A percentile compares a stretch with the other conserved stretches of the same genome.
phyloP scores from a whole-genome alignment of 1,139 yeast genomes.

The Yamadazyma oceani region DNA sequence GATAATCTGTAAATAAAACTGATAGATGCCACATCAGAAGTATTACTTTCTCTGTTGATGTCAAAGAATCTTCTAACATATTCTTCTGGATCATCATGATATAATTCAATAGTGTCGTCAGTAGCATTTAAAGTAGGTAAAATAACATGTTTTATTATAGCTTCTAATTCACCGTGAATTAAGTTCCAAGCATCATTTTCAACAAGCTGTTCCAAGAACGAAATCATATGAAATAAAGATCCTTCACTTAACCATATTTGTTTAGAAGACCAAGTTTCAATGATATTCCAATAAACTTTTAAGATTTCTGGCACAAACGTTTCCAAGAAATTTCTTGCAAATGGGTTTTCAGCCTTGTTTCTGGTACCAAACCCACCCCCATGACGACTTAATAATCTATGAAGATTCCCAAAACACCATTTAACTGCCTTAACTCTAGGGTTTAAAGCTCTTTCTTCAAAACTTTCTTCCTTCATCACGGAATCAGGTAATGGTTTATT shows the following conservation, averaged over 20 bases:
- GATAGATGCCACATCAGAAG: conserved; percentile 81
- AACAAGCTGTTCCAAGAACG: conserved; percentile 63
- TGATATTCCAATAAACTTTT: conserved; percentile 56
- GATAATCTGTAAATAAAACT: conserved; percentile 61
- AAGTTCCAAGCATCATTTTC: conserved; percentile 55
- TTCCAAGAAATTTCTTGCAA: conserved; percentile 46
- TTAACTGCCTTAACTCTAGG: conserved; percentile 63
- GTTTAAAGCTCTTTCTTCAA: conserved; percentile 35
- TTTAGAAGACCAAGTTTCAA: conserved; percentile 58
- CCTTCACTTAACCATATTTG: conserved; percentile 62
- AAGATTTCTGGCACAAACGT: conserved; percentile 63
- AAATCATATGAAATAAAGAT: conserved; percentile 59
- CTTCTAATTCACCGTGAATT: conserved; percentile 56
- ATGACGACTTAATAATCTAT: conserved; percentile 56
- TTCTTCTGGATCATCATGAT: conserved; percentile 74
- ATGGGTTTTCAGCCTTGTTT: conserved; percentile 34
- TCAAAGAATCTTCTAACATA: conserved; percentile 70
- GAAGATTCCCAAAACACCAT: conserved; percentile 73
- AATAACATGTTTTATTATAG: conserved; percentile 57
- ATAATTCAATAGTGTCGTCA: conserved; percentile 56
- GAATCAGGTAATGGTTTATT: conserved; percentile 41
- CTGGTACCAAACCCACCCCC: conserved; percentile 49
- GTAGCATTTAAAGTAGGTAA: conserved; percentile 63
- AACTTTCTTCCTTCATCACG: conserved; percentile 36
- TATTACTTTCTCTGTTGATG: conserved; percentile 66